These are phyloP conservation scores for Fusarium sp. DNA, from an alignment of 2,329 filamentous ascomycete genomes.

Conservation along the genomic window DNA sequence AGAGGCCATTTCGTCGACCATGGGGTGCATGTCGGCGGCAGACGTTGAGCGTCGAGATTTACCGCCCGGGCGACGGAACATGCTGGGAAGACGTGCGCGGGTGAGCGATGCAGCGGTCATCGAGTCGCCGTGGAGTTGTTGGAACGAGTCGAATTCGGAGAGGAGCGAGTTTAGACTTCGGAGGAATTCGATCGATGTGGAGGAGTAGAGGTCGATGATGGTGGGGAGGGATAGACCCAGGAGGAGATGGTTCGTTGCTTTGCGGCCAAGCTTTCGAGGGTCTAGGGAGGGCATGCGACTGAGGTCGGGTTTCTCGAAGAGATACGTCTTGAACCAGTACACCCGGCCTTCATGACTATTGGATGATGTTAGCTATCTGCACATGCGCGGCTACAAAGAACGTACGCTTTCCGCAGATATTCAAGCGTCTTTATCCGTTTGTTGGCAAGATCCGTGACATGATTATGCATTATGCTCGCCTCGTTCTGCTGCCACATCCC, in stretches of 20 bases:
- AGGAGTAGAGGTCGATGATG: slow-evolving; percentile 87
- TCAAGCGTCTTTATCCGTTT: slow-evolving; percentile 96
- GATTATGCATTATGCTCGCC: slow-evolving; percentile 65
- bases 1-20: slow-evolving; percentile 51
- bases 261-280: slow-evolving; percentile 83
- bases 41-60: slow-evolving; percentile 70
- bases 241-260: slow-evolving; percentile 93
- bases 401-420: slow-evolving; percentile 92
- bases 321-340: slow-evolving; percentile 98
- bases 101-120: slow-evolving; percentile 78
- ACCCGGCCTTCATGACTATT: slow-evolving; percentile 89
- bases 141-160: slow-evolving; percentile 93
- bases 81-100: slow-evolving; percentile 83
- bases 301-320: slow-evolving; percentile 87
- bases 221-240: slow-evolving; percentile 92
- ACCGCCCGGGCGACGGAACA: slow-evolving; percentile 78
- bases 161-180: slow-evolving; percentile 87
- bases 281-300: slow-evolving; percentile 88
- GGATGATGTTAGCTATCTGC: background rate
- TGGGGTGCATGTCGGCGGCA: slow-evolving; percentile 57
- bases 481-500: slow-evolving; percentile 60
- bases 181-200: slow-evolving; percentile 86
- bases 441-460: slow-evolving; percentile 85
- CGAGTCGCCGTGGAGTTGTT: slow-evolving; percentile 85
- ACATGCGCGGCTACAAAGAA: slow-evolving; percentile 41